Percentiles rank a stretch among this genome's conserved stretches.
These are phyloP conservation scores for Marchantia polymorpha DNA, from an alignment of 225 moss, liverwort and hornwort genomes.

Conservation along the genomic window DNA sequence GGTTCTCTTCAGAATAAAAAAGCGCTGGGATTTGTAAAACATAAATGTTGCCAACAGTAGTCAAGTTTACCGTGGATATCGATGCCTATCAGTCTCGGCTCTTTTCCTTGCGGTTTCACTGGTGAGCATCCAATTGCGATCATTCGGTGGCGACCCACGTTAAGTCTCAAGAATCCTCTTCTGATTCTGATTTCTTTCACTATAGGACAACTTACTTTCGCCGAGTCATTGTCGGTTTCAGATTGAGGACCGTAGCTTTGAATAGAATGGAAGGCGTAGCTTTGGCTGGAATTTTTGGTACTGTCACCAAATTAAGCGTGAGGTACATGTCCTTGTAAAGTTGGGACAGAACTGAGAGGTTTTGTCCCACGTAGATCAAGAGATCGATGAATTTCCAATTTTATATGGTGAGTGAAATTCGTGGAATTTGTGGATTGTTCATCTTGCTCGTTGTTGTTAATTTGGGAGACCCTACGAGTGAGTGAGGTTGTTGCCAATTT, in stretches of 20 bases:
- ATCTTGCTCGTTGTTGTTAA: background rate
- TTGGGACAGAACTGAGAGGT: background rate
- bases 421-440: background rate
- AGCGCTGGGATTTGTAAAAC: constrained; percentile 76
- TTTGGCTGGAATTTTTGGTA: background rate
- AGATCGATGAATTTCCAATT: background rate
- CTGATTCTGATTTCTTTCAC: background rate
- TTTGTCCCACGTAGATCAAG: constrained; percentile 3
- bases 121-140: constrained; percentile 1
- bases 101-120: background rate
- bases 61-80: constrained; percentile 4
- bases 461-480: background rate
- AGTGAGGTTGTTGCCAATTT: constrained; percentile 10
- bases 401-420: constrained; percentile 8
- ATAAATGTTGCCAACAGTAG: background rate
- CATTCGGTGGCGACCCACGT: constrained; percentile 5
- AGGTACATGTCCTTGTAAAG: constrained; percentile 9
- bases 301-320: background rate
- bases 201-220: background rate
- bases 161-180: background rate
- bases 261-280: constrained; percentile 6
- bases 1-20: constrained; percentile 92
- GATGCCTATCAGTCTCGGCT: background rate
- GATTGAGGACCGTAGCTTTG: background rate
- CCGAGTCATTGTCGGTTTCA: constrained; percentile 3